Base-by-base conservation (phyloP, 75 land plant species). In the Picea glauca region DNA sequence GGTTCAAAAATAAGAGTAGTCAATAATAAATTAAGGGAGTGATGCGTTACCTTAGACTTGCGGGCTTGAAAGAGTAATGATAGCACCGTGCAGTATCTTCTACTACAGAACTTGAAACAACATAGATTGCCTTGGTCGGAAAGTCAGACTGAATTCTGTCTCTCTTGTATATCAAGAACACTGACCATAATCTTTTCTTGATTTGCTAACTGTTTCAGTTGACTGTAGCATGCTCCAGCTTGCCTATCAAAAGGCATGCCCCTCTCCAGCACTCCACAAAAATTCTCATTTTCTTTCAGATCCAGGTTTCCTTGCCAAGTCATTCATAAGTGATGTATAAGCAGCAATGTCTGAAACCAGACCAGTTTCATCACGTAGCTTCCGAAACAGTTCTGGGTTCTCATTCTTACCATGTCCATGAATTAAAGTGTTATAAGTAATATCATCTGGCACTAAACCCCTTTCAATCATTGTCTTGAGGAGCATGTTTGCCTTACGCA, bases 401-500 rank as follows among this genome's bases (percentile, higher is more conserved):
- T n/a, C 81, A 79, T 56, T 81, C 50, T 76, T 89, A 60, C 79
- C 77, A 78, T 84, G 86, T 59, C 88, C 91, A 66, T 89, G 86
- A 74, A 89, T 65, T 26, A 89, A 77, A 74, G 87, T 86, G 67
- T 86, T 89, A 62, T 84, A 89, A 33, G 91, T 89, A 73, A 89
- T 77, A 75, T 89, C 91, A 80, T 89, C 88, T 15, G 91, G 91
- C 62, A 60, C 81, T 18, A 90, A 83, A 12, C 91, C 93, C 4
- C 80, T 43, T 76, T 87, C 83, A 18, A 85, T 82, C 98, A 94
- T 94, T 13, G 85, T 85, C 58, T 86, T 79, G 30, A 94, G 66
- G 11, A 94, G 84, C 81, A 83, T 81, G 62, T 80, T 56, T 1
- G 95, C 98, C 79, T 91, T 88, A 60, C 83, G 85, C 62, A 89